Evolutionary conservation across 805 yeast species (phyloP), one percentile per base, ranked within the genome.

Genomic region (Saccharomycopsis babjevae): DNA sequence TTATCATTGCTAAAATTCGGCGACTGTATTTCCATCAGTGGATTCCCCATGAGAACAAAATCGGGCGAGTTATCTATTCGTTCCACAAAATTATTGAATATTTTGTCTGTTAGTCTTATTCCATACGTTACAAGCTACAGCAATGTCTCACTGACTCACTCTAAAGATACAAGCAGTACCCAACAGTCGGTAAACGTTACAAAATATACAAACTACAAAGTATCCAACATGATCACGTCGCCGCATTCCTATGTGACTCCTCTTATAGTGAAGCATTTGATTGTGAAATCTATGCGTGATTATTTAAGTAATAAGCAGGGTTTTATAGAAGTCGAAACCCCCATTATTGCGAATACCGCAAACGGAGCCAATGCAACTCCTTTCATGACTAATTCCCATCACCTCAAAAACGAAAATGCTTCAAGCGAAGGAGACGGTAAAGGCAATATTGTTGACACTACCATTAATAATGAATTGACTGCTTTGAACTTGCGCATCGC

Each of bases 301-400:
- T 91, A 82, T 66, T 77, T 93, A 22, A 46, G 57, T 16, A 76
- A 77, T 50, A 66, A 68, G 0, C 72, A 74, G 25, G 83, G 76
- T 0, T 94, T 91, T 66, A 64, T 88, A 2, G 97, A 91, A 70
- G 96, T 94, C 0, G 88, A 86, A 58, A 94, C 99, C 0, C 99
- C 99, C 0, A 81, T 91, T 1, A 72, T 94, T 13, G 81, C 90
- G 0, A 67, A 75, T 6, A 83, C 85, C 1, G 82, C 91, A 0
- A 88, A 90, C 18, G 99, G 99, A 1, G 99, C 99, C 5, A 84
- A 85, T 67, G 98, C 99, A 0, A 79, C 80, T n/a, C 97, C 98
- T 0, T 94, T 94, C 67, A 68, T 68, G 0, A 90, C 97, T 0
- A 58, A 65, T 1, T 71, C 79, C 50, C 70, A 72, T 50, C 67